A percentile compares a stretch with the other conserved stretches of the same genome.
Conservation (phyloP, 306 rosid genomes). For the Chamaecrista fasciculata region DNA sequence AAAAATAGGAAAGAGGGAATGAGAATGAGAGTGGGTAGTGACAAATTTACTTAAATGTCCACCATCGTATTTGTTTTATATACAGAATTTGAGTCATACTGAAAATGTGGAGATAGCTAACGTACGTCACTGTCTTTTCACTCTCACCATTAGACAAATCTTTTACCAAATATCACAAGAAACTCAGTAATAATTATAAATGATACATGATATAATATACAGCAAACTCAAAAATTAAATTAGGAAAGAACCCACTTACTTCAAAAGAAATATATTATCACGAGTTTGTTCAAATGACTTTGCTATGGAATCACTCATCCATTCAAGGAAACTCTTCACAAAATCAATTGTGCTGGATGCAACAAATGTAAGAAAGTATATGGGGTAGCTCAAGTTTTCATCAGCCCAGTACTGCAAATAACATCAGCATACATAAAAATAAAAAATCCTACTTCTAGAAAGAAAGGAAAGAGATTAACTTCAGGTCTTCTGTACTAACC, state of each 20-base stretch:
- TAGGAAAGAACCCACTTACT: constrained; percentile 52
- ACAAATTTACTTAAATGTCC: too few species aligned
- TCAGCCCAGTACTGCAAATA: constrained; percentile 90
- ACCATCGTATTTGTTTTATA: too few species aligned
- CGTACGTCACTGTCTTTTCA: too few species aligned
- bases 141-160: too few species aligned
- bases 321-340: constrained; percentile 89
- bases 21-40: too few species aligned
- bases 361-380: constrained; percentile 79
- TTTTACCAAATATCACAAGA: constrained; percentile 16
- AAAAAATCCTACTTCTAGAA: background rate
- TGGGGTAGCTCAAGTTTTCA: constrained; percentile 71
- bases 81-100: too few species aligned
- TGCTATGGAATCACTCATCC: constrained; percentile 97
- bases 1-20: too few species aligned
- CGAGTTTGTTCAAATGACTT: constrained; percentile 94
- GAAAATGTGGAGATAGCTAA: too few species aligned
- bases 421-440: constrained; percentile 23
- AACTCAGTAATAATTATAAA: too few species aligned
- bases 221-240: constrained; percentile 12
- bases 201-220: too few species aligned
- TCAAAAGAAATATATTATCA: constrained; percentile 83
- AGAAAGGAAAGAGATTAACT: background rate
- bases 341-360: constrained; percentile 90
- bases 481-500: constrained; percentile 53